phyloP scores from a whole-genome alignment of 2,329 filamentous ascomycete genomes.

The Neospermospora avenae region DNA sequence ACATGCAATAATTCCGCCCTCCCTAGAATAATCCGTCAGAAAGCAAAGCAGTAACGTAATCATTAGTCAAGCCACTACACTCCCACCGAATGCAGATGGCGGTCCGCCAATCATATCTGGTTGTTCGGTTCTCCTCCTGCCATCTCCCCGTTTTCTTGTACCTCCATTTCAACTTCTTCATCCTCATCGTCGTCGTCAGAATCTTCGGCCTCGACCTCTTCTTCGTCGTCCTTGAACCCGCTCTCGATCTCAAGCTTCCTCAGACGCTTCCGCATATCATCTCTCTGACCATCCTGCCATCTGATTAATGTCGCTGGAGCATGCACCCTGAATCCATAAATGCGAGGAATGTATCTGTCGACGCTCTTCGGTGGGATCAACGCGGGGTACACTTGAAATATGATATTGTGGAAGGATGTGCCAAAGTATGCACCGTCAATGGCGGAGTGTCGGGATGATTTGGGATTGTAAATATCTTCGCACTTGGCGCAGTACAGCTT shows the following conservation, averaged over 20 bases:
- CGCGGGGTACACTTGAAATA: slow-evolving; percentile 96
- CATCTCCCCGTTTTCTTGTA: slow-evolving; percentile 26
- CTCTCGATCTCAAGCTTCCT: slow-evolving; percentile 69
- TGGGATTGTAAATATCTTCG: slow-evolving; percentile 98
- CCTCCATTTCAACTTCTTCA: slow-evolving; percentile 32
- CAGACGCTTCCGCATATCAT: slow-evolving; percentile 78
- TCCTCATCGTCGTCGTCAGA: slow-evolving; percentile 47
- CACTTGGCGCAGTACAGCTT: slow-evolving; percentile 97
- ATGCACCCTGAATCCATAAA: slow-evolving; percentile 96
- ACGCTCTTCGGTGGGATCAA: slow-evolving; percentile 83
- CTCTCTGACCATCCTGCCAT: slow-evolving; percentile 82
- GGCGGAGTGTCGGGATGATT: slow-evolving; percentile 89
- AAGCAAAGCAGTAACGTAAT: slow-evolving; percentile 12
- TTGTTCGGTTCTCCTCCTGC: slow-evolving; percentile 19
- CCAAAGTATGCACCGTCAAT: slow-evolving; percentile 99
- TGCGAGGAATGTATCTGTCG: slow-evolving; percentile 81
- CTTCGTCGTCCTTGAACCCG: slow-evolving; percentile 71
- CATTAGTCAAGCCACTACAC: slow-evolving; percentile 12
- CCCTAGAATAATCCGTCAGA: slow-evolving; percentile 18
- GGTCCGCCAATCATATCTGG: slow-evolving; percentile 10
- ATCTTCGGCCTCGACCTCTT: slow-evolving; percentile 59
- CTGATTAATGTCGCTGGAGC: slow-evolving; percentile 80
- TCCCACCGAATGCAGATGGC: background rate
- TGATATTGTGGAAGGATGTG: slow-evolving; percentile 96
- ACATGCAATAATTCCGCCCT: slow-evolving; percentile 21